Evolutionary conservation across 2,329 filamentous ascomycete genomes (phyloP), one percentile per base, ranked within the genome.

Genomic region (Pleoardoris graminearum): DNA sequence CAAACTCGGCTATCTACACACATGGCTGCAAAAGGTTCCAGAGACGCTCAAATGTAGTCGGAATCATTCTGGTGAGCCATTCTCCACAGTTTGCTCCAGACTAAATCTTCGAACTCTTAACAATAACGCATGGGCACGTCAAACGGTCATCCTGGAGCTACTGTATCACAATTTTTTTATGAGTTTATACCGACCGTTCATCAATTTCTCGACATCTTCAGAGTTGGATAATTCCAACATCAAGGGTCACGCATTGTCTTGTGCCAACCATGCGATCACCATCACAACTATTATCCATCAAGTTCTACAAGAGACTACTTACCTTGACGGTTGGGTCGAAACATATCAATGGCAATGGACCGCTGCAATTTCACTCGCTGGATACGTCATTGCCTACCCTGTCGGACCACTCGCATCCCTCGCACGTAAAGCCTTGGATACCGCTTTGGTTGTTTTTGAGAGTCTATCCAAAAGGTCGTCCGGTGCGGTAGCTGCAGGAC

Each of bases 311-410:
- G 50, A 60, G 38, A 53, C 57, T 0, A 38, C 52, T n/a, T 36
- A 58, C 14, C 53, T 67, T 10, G 45, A 53, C 16, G 74, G 75
- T 7, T 75, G 67, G 68, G 66, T 74, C 51, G 71, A 76, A 44
- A 64, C 68, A 0, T 78, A 76, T 45, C 73, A 76, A 21, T 78
- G 73, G 66, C 76, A 78, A 54, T 78, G 76, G 74, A 74, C 77
- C 51, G 73, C 75, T 0, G 62, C 72, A 1, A 55, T 79, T 16
- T 70, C 73, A 2, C 62, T 78, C 1, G 51, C 78, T 7, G 77
- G 76, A 5, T 79, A 75, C 53, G 57, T 75, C 2, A 53, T 79
- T 0, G 71, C 73, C 0, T 69, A 75, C 44, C 76, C 77, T 1
- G 37, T 63, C 1, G 55, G 68, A 10, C 53, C 66, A 4, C 69